A percentile compares a stretch with the other conserved stretches of the same genome.
Conservation (phyloP, 2,329 filamentous ascomycete species). For the Trichoderma asperellum region DNA sequence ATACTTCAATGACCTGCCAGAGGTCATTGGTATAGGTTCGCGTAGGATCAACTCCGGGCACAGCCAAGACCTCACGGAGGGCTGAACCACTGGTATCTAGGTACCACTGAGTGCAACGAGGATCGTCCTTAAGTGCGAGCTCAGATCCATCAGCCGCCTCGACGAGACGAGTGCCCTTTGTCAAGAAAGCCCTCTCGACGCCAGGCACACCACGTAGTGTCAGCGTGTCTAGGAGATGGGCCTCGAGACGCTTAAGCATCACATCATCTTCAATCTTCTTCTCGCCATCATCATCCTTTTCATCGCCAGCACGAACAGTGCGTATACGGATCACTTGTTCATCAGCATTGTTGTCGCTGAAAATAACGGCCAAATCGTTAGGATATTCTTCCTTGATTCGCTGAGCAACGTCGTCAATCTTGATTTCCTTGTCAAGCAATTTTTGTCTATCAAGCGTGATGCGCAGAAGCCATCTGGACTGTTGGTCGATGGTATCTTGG, state of each 20-base stretch:
- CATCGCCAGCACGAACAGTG: conserved; percentile 70
- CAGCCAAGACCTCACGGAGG: conserved; percentile 78
- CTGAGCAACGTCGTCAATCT: conserved; percentile 85
- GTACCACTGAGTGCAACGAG: conserved; percentile 87
- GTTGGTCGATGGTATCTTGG: conserved; percentile 64
- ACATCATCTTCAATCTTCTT: conserved; percentile 78
- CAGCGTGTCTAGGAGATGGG: conserved; percentile 86
- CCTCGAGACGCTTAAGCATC: conserved; percentile 89
- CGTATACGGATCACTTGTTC: conserved; percentile 93
- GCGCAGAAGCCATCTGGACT: conserved; percentile 94
- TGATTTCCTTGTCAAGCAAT: conserved; percentile 90
- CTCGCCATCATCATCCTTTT: conserved; percentile 70
- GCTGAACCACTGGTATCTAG: conserved; percentile 92
- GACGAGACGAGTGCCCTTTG: conserved; percentile 73
- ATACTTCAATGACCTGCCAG: conserved; percentile 90
- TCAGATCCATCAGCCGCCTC: conserved; percentile 71
- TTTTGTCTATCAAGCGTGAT: conserved; percentile 92
- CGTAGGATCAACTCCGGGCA: conserved; percentile 83
- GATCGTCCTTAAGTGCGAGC: conserved; percentile 72
- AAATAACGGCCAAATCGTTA: conserved; percentile 85
- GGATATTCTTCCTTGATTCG: conserved; percentile 89
- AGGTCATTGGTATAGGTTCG: conserved; percentile 95
- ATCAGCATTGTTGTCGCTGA: conserved; percentile 97
- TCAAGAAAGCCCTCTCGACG: conserved; percentile 91
- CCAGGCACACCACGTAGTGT: conserved; percentile 89